A percentile compares a stretch with the other conserved stretches of the same genome.
phyloP scores from a whole-genome alignment of 2,329 filamentous ascomycete genomes.

The Dactylellina parvicollis region DNA sequence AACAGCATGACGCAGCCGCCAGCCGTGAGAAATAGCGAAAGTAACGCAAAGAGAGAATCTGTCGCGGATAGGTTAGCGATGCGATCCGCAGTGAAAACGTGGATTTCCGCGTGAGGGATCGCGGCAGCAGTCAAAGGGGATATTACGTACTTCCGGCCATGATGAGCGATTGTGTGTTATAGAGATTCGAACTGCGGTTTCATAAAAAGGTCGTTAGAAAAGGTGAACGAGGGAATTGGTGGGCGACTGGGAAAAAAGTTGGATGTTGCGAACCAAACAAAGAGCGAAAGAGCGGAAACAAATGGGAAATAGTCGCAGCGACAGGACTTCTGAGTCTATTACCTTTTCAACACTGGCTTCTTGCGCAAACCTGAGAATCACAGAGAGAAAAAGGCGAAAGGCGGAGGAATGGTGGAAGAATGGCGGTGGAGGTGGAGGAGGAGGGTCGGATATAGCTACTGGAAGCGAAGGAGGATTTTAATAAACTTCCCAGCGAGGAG shows the following conservation, averaged over 20 bases:
- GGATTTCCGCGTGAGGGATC: constrained; percentile 26
- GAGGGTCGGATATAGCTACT: constrained; percentile 36
- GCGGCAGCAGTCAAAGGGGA: background rate
- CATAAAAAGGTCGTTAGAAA: constrained; percentile 17
- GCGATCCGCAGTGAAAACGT: constrained; percentile 14
- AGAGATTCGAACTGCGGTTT: constrained; percentile 3
- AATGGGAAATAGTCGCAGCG: background rate
- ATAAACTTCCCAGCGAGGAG: constrained; percentile 1
- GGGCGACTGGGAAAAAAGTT: constrained; percentile 22
- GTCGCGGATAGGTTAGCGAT: constrained; percentile 21
- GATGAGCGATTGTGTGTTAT: constrained; percentile 17
- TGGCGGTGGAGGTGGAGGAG: background rate
- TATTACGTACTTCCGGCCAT: constrained; percentile 51
- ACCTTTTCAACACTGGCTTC: constrained; percentile 4
- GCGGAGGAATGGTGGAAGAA: constrained; percentile 17
- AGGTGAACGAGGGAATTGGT: constrained; percentile 3
- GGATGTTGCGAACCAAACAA: background rate
- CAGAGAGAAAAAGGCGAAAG: constrained; percentile 2
- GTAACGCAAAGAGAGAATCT: constrained; percentile 51
- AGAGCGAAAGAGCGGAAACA: constrained; percentile 13
- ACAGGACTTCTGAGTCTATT: background rate
- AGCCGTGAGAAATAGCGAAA: constrained; percentile 71
- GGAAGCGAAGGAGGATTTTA: constrained; percentile 33
- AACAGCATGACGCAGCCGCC: constrained; percentile 72
- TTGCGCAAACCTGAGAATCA: constrained; percentile 4